Conservation (phyloP, 345 rosid species). For the Streptanthus diversifolius region DNA sequence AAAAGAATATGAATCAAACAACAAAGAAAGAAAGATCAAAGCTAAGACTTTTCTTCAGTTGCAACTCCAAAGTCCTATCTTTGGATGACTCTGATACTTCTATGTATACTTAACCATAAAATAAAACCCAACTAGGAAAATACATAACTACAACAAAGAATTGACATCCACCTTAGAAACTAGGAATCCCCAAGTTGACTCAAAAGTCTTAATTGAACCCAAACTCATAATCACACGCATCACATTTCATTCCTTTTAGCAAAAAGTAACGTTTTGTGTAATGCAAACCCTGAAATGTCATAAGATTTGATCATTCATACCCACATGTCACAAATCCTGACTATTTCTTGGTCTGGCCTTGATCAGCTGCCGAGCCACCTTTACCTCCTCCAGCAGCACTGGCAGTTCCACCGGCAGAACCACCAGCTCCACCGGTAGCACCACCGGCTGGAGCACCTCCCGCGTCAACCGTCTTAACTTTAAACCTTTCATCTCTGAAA, state of each 20-base stretch:
- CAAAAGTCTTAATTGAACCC: neutral
- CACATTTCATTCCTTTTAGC: constrained; percentile 1
- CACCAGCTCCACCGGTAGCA: constrained; percentile 8
- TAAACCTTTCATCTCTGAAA: constrained; percentile 25
- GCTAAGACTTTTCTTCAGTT: neutral
- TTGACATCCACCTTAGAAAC: neutral
- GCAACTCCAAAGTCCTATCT: neutral
- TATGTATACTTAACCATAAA: neutral
- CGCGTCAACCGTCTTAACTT: constrained; percentile 25
- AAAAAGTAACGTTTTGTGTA: constrained; percentile 1
- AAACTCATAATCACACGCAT: neutral
- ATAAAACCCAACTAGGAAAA: neutral
- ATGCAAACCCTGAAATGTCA: neutral
- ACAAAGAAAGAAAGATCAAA: neutral
- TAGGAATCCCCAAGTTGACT: constrained; percentile 6
- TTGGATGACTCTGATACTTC: neutral
- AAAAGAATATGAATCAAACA: neutral
- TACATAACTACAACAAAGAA: neutral
- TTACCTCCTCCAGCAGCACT: constrained; percentile 23
- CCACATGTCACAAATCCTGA: constrained; percentile 10
- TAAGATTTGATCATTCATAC: constrained; percentile 4
- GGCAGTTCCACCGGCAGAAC: constrained; percentile 9
- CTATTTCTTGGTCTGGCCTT: constrained; percentile 33
- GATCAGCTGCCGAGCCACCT: constrained; percentile 28
- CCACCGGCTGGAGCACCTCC: constrained; percentile 5